Evolutionary conservation across 805 yeast genomes (phyloP), one percentile per base, ranked within the genome.

Genomic region (Scheffersomyces coipomensis): DNA sequence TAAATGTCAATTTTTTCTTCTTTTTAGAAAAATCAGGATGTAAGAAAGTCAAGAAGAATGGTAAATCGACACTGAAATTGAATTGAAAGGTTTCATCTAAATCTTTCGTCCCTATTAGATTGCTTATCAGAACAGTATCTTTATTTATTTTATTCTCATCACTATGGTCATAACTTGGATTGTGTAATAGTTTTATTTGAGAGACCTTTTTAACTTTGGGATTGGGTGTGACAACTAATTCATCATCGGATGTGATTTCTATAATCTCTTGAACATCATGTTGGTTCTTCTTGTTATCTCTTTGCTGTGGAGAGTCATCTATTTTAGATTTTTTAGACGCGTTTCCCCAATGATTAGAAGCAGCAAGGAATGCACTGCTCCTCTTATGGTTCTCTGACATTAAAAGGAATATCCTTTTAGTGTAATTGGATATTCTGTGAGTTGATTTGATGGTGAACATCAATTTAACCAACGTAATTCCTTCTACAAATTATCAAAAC

Each of bases 1-100:
- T 50, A 31, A 68, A 62, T 1, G 60, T 62, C 13, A 64, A 45
- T 24, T 41, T 53, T 34, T 53, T 45, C 26, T 37, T 38, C 1
- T 51, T 33, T 2, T 34, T 29, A 1, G 43, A 32, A 21, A 64
- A 51, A 11, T 46, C 43, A 5, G 56, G 58, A 44, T 62, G 64
- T 10, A 67, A 43, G 26, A 56, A 61, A 1, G 56, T 48, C 2
- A 73, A 48, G 11, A 77, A 48, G 32, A 63, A 59, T 24, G 64
- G 67, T 34, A 76, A 45, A 5, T 76, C 73, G 12, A 67, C 68
- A 33, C 62, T 72, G 48, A 64, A 79, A 45, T 78, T 76, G 57
- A 78, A 78, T 25, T 78, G 69, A 40, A 62, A 67, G 0, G 76
- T 61, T 34, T 58, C 60, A 7, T 33, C 33, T 15, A 78, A 45